Conservation (phyloP, 768 basidiomycete genomes). For the Podaxis mareebaensis region DNA sequence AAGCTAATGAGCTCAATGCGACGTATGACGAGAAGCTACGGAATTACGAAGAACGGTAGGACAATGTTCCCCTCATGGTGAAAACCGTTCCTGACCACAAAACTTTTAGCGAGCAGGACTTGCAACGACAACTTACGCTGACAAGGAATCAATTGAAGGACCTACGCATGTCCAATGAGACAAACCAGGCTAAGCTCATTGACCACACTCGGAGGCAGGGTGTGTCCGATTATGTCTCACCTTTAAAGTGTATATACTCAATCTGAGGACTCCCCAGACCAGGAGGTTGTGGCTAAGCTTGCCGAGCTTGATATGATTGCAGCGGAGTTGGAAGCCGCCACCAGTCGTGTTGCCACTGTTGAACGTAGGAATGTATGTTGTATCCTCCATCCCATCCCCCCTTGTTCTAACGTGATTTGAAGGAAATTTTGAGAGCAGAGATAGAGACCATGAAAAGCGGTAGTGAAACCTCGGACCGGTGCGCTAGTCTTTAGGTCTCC, state of each 20-base stretch:
- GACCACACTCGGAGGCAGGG: slow-evolving; percentile 92
- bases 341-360: slow-evolving; percentile 86
- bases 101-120: slow-evolving; percentile 77
- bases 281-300: slow-evolving; percentile 87
- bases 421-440: slow-evolving; percentile 95
- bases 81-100: neutral
- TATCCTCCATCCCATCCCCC: neutral
- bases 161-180: slow-evolving; percentile 87
- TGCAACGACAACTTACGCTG: slow-evolving; percentile 89
- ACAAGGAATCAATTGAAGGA: slow-evolving; percentile 89
- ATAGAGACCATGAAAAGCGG: slow-evolving; percentile 89
- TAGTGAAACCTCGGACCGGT: slow-evolving; percentile 71
- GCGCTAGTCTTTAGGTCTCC: slow-evolving; percentile 21
- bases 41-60: slow-evolving; percentile 94
- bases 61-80: neutral
- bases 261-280: slow-evolving; percentile 51
- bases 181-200: slow-evolving; percentile 88
- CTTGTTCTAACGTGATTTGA: slow-evolving; percentile 12
- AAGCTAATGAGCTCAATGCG: slow-evolving; percentile 96
- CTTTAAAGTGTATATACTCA: neutral
- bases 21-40: slow-evolving; percentile 95
- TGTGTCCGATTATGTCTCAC: slow-evolving; percentile 25
- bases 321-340: slow-evolving; percentile 93
- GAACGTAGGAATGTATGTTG: slow-evolving; percentile 85
- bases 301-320: slow-evolving; percentile 95